These are phyloP conservation scores for Infundibulicybe gibba DNA, from an alignment of 768 basidiomycete species.

Conservation along the genomic window DNA sequence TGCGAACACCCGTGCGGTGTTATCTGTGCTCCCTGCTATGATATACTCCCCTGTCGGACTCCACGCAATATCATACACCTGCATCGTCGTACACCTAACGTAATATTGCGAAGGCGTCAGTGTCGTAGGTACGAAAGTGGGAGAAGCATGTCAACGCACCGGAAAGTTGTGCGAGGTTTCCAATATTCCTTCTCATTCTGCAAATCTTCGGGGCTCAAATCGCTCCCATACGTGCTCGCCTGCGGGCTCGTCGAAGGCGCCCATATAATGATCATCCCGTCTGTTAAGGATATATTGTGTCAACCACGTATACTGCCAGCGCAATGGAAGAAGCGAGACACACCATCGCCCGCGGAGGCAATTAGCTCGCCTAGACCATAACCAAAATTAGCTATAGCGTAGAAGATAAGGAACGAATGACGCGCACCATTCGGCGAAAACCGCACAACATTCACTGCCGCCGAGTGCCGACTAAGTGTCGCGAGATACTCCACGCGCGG, in stretches of 20 bases:
- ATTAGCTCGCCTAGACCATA: constrained; percentile 70
- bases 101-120: background rate
- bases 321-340: constrained; percentile 19
- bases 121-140: background rate
- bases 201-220: constrained; percentile 70
- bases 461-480: constrained; percentile 89
- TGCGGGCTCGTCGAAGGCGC: constrained; percentile 75
- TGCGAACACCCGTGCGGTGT: constrained; percentile 83
- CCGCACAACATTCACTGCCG: constrained; percentile 93
- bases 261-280: constrained; percentile 98
- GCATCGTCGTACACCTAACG: constrained; percentile 86
- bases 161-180: constrained; percentile 83
- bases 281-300: constrained; percentile 34
- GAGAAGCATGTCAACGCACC: constrained; percentile 40
- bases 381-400: background rate
- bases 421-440: constrained; percentile 89
- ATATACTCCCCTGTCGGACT: constrained; percentile 93
- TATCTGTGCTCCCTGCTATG: constrained; percentile 96
- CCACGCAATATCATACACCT: constrained; percentile 98
- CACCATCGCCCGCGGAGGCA: constrained; percentile 97
- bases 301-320: constrained; percentile 4
- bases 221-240: constrained; percentile 76
- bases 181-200: constrained; percentile 94
- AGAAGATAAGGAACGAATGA: constrained; percentile 4
- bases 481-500: constrained; percentile 97